Evolutionary conservation across 2,329 filamentous ascomycete genomes (phyloP).

Genomic region (Colletotrichum chrysophilum): DNA sequence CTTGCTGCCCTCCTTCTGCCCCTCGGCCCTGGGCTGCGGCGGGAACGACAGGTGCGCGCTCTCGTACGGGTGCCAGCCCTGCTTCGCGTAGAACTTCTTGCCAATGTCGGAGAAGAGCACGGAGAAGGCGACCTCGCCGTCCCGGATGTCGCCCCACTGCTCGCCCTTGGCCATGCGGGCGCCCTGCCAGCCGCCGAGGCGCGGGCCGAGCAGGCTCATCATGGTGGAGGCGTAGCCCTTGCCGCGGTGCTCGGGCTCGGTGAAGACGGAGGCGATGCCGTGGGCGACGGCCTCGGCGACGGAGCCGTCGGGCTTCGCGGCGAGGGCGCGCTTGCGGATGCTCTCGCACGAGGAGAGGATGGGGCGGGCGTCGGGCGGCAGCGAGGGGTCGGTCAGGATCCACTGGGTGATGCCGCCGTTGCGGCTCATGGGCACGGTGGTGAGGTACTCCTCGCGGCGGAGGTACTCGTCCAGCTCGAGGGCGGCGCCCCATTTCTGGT

Average conservation of each 20-base stretch:
- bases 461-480: conserved; percentile 62
- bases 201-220: conserved; percentile 67
- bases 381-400: conserved; percentile 61
- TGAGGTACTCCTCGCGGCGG: conserved; percentile 62
- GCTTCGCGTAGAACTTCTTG: conserved; percentile 77
- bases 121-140: conserved; percentile 63
- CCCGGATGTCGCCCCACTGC: conserved; percentile 21
- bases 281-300: conserved; percentile 66
- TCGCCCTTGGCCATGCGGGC: conserved; percentile 24
- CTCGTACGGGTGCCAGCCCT: conserved; percentile 78
- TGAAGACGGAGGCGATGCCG: conserved; percentile 83
- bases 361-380: conserved; percentile 46
- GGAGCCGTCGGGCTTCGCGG: conserved; percentile 39
- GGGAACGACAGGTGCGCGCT: conserved; percentile 75
- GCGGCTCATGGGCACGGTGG: conserved; percentile 60
- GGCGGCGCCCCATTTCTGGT: conserved; percentile 63
- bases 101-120: conserved; percentile 89
- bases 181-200: conserved; percentile 43
- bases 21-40: conserved; percentile 33
- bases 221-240: conserved; percentile 80
- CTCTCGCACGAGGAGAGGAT: conserved; percentile 70
- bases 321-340: conserved; percentile 62
- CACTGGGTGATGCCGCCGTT: conserved; percentile 66
- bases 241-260: conserved; percentile 68
- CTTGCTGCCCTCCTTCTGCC: conserved; percentile 19